Evolutionary conservation across 805 yeast genomes (phyloP).

Genomic region (Barnettozyma pratensis): DNA sequence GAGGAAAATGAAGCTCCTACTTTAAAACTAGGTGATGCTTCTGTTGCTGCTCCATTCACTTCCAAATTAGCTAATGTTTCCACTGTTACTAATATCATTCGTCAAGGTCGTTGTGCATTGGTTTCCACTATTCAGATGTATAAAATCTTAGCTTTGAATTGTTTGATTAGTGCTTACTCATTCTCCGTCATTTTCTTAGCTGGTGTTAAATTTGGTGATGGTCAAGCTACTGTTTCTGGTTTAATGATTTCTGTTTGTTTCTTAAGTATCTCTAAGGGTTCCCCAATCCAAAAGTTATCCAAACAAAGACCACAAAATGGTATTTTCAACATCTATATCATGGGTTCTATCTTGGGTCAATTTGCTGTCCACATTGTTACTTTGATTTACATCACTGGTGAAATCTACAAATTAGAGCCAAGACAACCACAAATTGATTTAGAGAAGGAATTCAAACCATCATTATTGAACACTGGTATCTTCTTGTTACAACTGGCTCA

Average conservation of each 20-base stretch:
- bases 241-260: conserved; percentile 88
- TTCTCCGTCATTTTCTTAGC: conserved; percentile 90
- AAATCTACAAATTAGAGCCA: conserved; percentile 86
- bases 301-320: conserved; percentile 97
- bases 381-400: conserved; percentile 74
- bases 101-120: conserved; percentile 97
- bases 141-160: conserved; percentile 93
- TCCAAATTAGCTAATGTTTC: conserved; percentile 89
- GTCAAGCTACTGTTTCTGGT: conserved; percentile 97
- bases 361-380: conserved; percentile 88
- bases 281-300: conserved; percentile 81
- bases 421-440: conserved; percentile 86
- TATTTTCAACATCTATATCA: conserved; percentile 88
- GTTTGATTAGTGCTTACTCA: conserved; percentile 95
- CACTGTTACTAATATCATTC: conserved; percentile 86
- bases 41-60: conserved; percentile 98
- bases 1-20: conserved; percentile 82
- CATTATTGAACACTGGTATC: conserved; percentile 92
- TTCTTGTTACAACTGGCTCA: conserved; percentile 91
- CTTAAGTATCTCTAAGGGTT: conserved; percentile 91
- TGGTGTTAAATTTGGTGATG: conserved; percentile 97
- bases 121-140: conserved; percentile 99
- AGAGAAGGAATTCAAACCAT: conserved; percentile 84
- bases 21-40: conserved; percentile 94
- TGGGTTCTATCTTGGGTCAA: conserved; percentile 97